Evolutionary conservation across 2,329 filamentous ascomycete genomes (phyloP).

Genomic region (Zasmidium cellare): DNA sequence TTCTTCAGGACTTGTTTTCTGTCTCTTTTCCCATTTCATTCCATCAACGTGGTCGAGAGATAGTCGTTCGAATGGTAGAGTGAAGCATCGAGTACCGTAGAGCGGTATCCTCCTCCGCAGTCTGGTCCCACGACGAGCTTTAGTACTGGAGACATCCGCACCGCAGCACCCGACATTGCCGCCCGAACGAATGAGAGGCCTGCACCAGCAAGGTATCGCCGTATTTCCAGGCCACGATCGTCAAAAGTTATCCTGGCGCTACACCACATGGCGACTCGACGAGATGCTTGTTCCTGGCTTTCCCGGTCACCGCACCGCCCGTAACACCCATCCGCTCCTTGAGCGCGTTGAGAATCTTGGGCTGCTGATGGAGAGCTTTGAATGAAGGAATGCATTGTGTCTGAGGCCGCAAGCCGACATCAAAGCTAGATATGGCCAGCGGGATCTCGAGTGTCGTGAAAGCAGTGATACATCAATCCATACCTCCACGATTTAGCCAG

Average conservation of each 20-base stretch:
- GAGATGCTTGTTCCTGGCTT: slow-evolving; percentile 1
- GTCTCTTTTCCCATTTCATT: slow-evolving; percentile 1
- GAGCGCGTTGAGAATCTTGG: background rate
- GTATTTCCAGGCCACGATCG: background rate
- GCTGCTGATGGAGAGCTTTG: background rate
- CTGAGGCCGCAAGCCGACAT: no score
- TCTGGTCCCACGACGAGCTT: slow-evolving; percentile 8
- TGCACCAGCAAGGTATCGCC: background rate
- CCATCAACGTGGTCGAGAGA: background rate
- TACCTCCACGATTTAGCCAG: background rate
- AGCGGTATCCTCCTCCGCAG: slow-evolving; percentile 4
- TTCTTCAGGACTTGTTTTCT: background rate
- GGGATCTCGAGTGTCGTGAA: no score
- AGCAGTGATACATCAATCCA: background rate
- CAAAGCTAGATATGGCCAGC: no score
- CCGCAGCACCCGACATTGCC: slow-evolving; percentile 18
- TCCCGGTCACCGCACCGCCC: slow-evolving; percentile 5
- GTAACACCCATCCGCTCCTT: slow-evolving; percentile 1
- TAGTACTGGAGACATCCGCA: slow-evolving; percentile 8
- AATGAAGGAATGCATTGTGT: no score
- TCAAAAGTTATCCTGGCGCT: background rate
- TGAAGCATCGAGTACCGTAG: background rate
- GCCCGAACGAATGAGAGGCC: slow-evolving; percentile 10
- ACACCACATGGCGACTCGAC: background rate
- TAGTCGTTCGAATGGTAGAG: background rate